Evolutionary conservation across 306 rosid species (phyloP), one percentile per base, ranked within the genome.

Genomic region (Fragaria vesca): DNA sequence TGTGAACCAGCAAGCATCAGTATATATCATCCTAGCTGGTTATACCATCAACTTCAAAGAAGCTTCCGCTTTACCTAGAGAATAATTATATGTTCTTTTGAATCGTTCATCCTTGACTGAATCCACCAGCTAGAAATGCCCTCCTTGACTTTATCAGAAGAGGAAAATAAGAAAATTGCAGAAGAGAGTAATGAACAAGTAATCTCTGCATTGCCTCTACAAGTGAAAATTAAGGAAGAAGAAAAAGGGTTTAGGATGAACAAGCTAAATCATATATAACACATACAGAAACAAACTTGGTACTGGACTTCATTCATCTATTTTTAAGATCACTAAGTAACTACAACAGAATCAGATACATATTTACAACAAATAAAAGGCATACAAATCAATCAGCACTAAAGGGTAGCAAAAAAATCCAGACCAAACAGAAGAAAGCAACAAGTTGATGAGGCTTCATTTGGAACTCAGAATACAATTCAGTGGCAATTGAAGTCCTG

Each of bases 401-500:
- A 6, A 28, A 62, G 24, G 36, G 38, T 0, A 52, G 50, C 12
- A 38, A 38, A 21, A 12, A 73, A 3, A 3, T 7, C 32, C 43
- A 54, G 76, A 73, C 4, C 21, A 18, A 51, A 50, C 32, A 71
- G 40, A 71, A 51, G 30, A 72, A 20, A 36, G 15, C 66, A 34
- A 32, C 24, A 34, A 30, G 12, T 2, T 11, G 3, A 17, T 34
- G 51, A 40, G 51, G 72, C 51, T 9, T 36, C 26, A 8, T 10
- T 73, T 21, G 38, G 34, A 38, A 68, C 16, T 73, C 36, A 16
- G 36, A n/a, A n/a, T 17, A 61, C 18, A 8, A 36, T 74, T 76
- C 68, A 77, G 16, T 67, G 65, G 66, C 80, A 77, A 16, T 77
- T 46, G 47, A 66, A 68, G 12, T 77, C 54, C 66, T 68, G 75